Evolutionary conservation across 139 green algal species (phyloP).

Genomic region (Protoeuglena noctilucae): DNA sequence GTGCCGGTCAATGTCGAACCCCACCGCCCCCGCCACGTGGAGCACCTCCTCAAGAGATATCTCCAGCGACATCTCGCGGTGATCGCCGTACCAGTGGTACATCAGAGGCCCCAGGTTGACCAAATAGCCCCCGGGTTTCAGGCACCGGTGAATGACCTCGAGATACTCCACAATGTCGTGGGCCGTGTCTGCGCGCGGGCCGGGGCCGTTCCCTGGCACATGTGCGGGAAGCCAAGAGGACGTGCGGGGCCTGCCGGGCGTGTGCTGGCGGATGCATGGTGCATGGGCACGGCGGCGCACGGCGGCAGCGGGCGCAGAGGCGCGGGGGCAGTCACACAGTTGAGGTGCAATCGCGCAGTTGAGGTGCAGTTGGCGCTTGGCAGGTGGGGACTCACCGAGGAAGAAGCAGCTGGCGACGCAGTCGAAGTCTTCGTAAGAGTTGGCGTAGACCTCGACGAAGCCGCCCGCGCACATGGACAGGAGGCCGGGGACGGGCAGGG

Average conservation of each 20-base stretch:
- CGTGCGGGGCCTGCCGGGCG: no score
- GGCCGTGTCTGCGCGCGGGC: no score
- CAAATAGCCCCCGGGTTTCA: slow-evolving; percentile 52
- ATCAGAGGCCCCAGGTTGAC: slow-evolving; percentile 89
- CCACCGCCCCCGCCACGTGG: slow-evolving; percentile 14
- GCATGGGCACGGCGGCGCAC: no score
- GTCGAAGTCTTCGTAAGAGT: slow-evolving; percentile 74
- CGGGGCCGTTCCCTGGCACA: no score
- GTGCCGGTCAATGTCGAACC: no score
- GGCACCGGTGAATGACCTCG: slow-evolving; percentile 36
- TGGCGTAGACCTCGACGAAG: slow-evolving; percentile 82
- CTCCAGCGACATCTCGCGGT: slow-evolving; percentile 50
- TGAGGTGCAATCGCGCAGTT: no score
- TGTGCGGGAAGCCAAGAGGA: no score
- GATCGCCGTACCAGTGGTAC: slow-evolving; percentile 64
- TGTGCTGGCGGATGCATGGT: no score
- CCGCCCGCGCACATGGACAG: slow-evolving; percentile 91
- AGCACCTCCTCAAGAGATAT: slow-evolving; percentile 48
- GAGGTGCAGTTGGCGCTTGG: no score
- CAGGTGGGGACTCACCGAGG: no score
- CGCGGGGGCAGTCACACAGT: no score
- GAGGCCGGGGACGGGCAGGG: slow-evolving; percentile 26
- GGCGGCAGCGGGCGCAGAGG: no score
- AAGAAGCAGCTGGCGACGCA: slow-evolving; percentile 91
- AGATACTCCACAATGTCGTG: slow-evolving; percentile 96